A percentile compares a stretch with the other conserved stretches of the same genome.
Conservation (phyloP, 192 early-diverging fungal species). For the Coemansia sp. region DNA sequence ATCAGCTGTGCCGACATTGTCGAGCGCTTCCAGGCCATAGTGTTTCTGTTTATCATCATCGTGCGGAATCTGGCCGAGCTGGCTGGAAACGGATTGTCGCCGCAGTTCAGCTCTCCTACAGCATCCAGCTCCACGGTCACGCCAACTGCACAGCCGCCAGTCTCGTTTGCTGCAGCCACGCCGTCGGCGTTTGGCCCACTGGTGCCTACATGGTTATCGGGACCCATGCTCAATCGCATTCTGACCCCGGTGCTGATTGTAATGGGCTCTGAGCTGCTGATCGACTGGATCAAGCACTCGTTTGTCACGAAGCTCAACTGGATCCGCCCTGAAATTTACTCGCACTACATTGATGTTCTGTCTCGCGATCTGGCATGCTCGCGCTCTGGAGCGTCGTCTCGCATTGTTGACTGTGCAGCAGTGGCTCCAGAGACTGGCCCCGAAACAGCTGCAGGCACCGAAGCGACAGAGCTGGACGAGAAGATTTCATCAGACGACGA, state of each 20-base stretch:
- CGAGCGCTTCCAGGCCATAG: slow-evolving; percentile 88
- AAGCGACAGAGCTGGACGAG: neutral
- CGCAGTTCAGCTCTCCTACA: slow-evolving; percentile 31
- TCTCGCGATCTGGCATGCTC: slow-evolving; percentile 77
- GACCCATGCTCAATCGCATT: slow-evolving; percentile 60
- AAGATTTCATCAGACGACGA: slow-evolving; percentile 1
- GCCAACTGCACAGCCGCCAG: slow-evolving; percentile 36
- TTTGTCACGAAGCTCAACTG: slow-evolving; percentile 98
- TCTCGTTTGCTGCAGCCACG: slow-evolving; percentile 38
- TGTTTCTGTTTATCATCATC: slow-evolving; percentile 88
- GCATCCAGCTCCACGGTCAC: slow-evolving; percentile 9
- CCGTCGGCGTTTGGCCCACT: slow-evolving; percentile 60
- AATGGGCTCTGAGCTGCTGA: slow-evolving; percentile 82
- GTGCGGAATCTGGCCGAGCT: slow-evolving; percentile 89
- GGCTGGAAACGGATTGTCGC: slow-evolving; percentile 55
- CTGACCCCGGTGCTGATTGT: slow-evolving; percentile 85
- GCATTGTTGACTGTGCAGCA: neutral
- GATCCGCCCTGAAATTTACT: slow-evolving; percentile 84
- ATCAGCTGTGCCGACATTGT: slow-evolving; percentile 92
- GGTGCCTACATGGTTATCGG: slow-evolving; percentile 62
- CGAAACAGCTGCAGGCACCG: neutral
- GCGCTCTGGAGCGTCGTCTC: slow-evolving; percentile 10
- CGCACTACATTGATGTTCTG: slow-evolving; percentile 80
- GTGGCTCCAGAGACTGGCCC: neutral
- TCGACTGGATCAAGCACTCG: slow-evolving; percentile 98